Percentiles rank a stretch among this genome's conserved stretches.
These are phyloP conservation scores for Thraustochytrium sp. DNA, from an alignment of 352 stramenopile species.

Conservation along the genomic window DNA sequence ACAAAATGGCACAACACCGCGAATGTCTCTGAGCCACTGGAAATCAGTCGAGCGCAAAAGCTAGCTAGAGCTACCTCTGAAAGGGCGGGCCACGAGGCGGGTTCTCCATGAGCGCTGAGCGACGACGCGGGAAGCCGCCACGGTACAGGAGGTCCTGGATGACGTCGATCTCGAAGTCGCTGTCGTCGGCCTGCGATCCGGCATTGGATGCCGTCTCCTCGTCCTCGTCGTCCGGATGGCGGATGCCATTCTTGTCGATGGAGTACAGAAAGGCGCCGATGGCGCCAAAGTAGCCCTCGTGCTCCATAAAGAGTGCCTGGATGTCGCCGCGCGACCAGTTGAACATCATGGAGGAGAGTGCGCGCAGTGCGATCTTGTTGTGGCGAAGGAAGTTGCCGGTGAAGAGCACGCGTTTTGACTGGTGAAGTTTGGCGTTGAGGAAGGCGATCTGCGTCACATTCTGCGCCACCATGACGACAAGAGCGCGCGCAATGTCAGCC, in stretches of 20 bases:
- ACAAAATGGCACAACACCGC: too few relatives aligned
- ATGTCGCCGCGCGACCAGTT: conserved; percentile 94
- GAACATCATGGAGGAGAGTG: conserved; percentile 89
- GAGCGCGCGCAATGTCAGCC: conserved; percentile 87
- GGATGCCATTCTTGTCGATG: background rate
- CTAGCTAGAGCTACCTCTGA: too few relatives aligned
- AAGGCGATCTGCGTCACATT: conserved; percentile 98
- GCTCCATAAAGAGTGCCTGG: conserved; percentile 85
- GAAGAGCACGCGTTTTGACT: conserved; percentile 93
- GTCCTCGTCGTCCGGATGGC: background rate
- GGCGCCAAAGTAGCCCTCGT: conserved; percentile 95
- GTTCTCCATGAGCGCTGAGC: background rate
- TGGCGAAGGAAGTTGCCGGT: conserved; percentile 95
- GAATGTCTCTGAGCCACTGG: too few relatives aligned
- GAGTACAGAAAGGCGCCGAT: conserved; percentile 88
- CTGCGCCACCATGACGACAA: conserved; percentile 98
- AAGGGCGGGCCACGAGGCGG: too few relatives aligned
- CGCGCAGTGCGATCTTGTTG: conserved; percentile 70
- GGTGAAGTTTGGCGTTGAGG: conserved; percentile 93
- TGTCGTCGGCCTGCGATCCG: background rate
- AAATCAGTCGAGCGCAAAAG: too few relatives aligned
- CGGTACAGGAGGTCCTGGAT: conserved; percentile 1
- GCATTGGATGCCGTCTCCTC: background rate
- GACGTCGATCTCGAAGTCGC: background rate
- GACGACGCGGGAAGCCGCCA: conserved; percentile 13